Conservation (phyloP, 768 basidiomycete genomes). For the Pulveroboletus sp. region DNA sequence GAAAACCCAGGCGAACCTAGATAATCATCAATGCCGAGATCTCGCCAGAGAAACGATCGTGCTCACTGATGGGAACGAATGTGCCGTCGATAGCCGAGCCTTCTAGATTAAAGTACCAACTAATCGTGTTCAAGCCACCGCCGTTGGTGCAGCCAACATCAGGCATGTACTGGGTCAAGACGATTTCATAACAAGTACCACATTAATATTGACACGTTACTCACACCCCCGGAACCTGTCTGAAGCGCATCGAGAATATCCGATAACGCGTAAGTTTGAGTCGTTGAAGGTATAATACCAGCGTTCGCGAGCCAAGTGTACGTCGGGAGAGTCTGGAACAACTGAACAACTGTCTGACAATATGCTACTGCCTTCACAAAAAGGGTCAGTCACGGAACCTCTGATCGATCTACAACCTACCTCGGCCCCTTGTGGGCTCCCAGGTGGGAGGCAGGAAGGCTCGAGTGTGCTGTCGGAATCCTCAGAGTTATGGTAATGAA, state of each 20-base stretch:
- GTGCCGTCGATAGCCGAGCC: constrained; percentile 67
- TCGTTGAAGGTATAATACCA: constrained; percentile 71
- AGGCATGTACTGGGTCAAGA: constrained; percentile 42
- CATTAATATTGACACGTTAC: neutral
- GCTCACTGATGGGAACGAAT: constrained; percentile 58
- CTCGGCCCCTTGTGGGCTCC: constrained; percentile 60
- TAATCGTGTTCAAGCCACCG: constrained; percentile 41
- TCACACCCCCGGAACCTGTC: constrained; percentile 48
- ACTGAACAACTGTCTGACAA: constrained; percentile 54
- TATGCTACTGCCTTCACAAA: constrained; percentile 58
- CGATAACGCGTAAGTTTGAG: constrained; percentile 55
- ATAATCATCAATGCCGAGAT: neutral
- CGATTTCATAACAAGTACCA: neutral
- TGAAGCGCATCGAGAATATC: constrained; percentile 53
- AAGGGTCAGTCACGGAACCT: neutral
- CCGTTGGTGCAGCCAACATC: constrained; percentile 42
- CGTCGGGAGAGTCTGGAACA: constrained; percentile 71
- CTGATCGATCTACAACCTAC: constrained; percentile 30
- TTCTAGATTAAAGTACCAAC: constrained; percentile 62
- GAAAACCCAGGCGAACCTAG: constrained; percentile 50
- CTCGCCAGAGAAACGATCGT: neutral
- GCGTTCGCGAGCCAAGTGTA: constrained; percentile 65
- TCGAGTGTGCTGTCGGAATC: constrained; percentile 49
- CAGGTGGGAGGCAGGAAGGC: constrained; percentile 55
- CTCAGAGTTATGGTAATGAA: neutral